Evolutionary conservation across 1,284 basidiomycete species (phyloP).

Genomic region (Pterula multifida): DNA sequence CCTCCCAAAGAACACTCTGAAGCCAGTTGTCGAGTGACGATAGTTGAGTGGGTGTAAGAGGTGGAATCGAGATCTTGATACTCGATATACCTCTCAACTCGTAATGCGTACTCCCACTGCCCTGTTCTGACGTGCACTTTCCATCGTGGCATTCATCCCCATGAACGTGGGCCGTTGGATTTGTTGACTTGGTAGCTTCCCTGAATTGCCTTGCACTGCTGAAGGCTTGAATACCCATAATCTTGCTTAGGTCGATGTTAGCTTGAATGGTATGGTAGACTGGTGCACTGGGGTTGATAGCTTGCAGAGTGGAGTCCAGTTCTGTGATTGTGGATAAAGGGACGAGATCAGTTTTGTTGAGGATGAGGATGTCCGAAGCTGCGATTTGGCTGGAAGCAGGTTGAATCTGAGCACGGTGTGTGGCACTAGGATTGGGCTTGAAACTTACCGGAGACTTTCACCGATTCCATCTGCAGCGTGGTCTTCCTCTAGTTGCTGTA

Average conservation of each 20-base stretch:
- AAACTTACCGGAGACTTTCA: constrained; percentile 59
- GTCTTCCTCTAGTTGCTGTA: constrained; percentile 77
- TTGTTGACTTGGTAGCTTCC: background rate
- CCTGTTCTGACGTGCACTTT: constrained; percentile 15
- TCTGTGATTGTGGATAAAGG: constrained; percentile 23
- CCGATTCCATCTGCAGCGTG: constrained; percentile 54
- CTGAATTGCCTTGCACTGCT: constrained; percentile 17
- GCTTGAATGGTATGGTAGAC: constrained; percentile 61
- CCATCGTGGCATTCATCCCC: constrained; percentile 20
- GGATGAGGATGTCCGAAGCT: constrained; percentile 75
- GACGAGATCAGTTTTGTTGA: constrained; percentile 82
- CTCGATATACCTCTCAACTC: constrained; percentile 64
- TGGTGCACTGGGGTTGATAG: constrained; percentile 68
- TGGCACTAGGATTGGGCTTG: background rate
- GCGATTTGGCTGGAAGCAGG: constrained; percentile 71
- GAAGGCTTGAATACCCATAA: constrained; percentile 78
- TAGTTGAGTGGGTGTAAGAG: constrained; percentile 32
- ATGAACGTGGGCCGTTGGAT: constrained; percentile 19
- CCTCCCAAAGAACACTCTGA: constrained; percentile 69
- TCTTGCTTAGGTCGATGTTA: constrained; percentile 54
- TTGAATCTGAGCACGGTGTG: background rate
- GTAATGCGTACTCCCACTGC: constrained; percentile 33
- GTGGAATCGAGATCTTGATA: constrained; percentile 54
- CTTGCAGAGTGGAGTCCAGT: constrained; percentile 50
- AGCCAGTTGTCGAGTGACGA: constrained; percentile 65